Base-by-base conservation (phyloP, 2,329 filamentous ascomycete species). In the Fusarium avenaceum region DNA sequence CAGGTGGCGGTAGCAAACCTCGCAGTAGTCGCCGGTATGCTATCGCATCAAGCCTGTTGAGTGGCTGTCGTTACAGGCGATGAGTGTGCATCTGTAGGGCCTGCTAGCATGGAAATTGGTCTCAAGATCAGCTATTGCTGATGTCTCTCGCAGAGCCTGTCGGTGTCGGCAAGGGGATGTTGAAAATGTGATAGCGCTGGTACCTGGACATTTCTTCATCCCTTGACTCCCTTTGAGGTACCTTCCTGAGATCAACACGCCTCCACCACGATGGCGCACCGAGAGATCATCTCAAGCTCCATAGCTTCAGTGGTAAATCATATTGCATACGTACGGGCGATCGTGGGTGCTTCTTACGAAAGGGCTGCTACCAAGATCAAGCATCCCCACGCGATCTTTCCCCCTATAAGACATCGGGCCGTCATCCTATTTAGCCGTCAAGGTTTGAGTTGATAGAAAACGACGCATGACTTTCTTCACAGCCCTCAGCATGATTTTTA, bases 341-440 rank as follows among this genome's bases (percentile, higher is more conserved):
- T 63, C 56, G 50, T 53, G 49, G 33, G 42, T 61, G 49, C 56
- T 35, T 58, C 35, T 54, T 63, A 35, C 52, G 65, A 49, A 47
- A 44, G 24, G 61, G 40, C 32, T 53, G 50, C 20, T 46, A 32
- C 35, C 52, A 46, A 57, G 32, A 57, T 52, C 63, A 67, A 43
- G 57, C 65, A 69, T 66, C 62, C 49, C 56, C 56, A 56, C 51
- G 39, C 47, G 52, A 69, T 69, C 65, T 51, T 46, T 28, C 26
- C 62, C 52, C 55, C 20, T 50, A 43, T 28, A 33, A 69, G 50
- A 64, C 24, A 44, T 43, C 66, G 66, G 65, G 57, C 66, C 66
- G 61, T 28, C 28, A 56, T 46, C 65, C 62, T 69, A 39, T 69
- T 69, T 69, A 69, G 62, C 66, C 66, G 57, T 59, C 33, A 45